A percentile compares a stretch with the other conserved stretches of the same genome.
Evolutionary conservation across 2,329 filamentous ascomycete species (phyloP).

Genomic region (Sclerotinia glacialis): DNA sequence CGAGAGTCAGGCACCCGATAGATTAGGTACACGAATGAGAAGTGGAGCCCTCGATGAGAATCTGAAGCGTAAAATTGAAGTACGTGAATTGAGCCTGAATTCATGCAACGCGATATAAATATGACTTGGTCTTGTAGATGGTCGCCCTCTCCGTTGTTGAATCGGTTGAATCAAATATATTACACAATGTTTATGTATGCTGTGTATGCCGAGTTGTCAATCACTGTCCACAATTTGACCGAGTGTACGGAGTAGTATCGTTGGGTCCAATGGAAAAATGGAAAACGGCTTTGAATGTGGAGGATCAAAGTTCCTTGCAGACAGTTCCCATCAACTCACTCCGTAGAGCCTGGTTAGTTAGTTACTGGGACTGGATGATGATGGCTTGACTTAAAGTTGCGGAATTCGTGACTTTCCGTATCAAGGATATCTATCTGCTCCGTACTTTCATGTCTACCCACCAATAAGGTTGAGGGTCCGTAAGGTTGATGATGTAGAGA

Average conservation of each 20-base stretch:
- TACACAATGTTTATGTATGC: not conserved
- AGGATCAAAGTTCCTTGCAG: too few relatives aligned
- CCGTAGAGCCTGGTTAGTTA: too few relatives aligned
- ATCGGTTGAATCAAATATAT: not conserved
- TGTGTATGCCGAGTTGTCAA: not conserved
- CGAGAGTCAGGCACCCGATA: too few relatives aligned
- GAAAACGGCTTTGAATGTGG: too few relatives aligned
- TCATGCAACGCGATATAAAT: not conserved
- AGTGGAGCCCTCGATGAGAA: not conserved
- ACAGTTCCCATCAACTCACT: too few relatives aligned
- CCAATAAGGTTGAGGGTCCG: too few relatives aligned
- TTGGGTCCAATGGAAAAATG: not conserved
- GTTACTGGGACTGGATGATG: too few relatives aligned
- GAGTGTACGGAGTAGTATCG: not conserved
- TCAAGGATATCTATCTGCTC: too few relatives aligned
- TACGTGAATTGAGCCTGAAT: not conserved
- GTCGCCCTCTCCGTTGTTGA: not conserved
- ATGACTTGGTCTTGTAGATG: not conserved
- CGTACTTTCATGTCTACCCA: too few relatives aligned
- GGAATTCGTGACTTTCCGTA: too few relatives aligned
- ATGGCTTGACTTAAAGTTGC: too few relatives aligned
- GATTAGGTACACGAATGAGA: not conserved
- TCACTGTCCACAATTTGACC: constrained; percentile 8
- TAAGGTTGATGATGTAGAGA: too few relatives aligned
- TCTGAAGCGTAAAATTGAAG: not conserved